phyloP scores from a whole-genome alignment of 2,329 filamentous ascomycete species.

The Aspergillus sp. region DNA sequence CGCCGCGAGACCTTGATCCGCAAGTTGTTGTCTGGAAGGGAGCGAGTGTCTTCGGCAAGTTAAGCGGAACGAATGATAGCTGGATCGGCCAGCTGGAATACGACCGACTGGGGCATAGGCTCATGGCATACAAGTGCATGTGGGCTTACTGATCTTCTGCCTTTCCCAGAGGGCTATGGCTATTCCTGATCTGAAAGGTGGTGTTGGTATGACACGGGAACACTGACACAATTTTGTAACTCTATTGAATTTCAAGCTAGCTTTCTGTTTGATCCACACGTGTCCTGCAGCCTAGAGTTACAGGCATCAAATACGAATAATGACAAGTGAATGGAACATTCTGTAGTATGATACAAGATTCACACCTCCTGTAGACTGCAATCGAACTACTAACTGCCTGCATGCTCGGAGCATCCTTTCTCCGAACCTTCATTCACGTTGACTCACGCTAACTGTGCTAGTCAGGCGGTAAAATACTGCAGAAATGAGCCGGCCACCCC shows the following conservation, averaged over 20 bases:
- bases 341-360: background rate
- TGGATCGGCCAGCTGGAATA: conserved; percentile 91
- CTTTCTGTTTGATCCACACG: background rate
- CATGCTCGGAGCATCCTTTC: background rate
- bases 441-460: conserved; percentile 15
- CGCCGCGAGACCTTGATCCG: conserved; percentile 91
- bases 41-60: conserved; percentile 90
- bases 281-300: background rate
- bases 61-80: conserved; percentile 83
- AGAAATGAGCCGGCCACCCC: conserved; percentile 29
- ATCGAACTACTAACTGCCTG: background rate
- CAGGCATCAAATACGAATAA: background rate
- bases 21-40: conserved; percentile 99
- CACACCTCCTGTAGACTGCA: background rate
- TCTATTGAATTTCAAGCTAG: conserved; percentile 14
- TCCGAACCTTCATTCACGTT: background rate
- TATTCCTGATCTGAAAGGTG: conserved; percentile 10
- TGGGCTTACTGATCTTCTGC: conserved; percentile 54
- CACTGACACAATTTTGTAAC: conserved; percentile 12
- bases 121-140: conserved; percentile 80
- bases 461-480: conserved; percentile 31
- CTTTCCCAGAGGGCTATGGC: conserved; percentile 10
- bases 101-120: conserved; percentile 77
- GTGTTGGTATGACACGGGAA: conserved; percentile 16
- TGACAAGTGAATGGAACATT: background rate